Conservation (phyloP, 169 alveolate species). For the Theileria parva region DNA sequence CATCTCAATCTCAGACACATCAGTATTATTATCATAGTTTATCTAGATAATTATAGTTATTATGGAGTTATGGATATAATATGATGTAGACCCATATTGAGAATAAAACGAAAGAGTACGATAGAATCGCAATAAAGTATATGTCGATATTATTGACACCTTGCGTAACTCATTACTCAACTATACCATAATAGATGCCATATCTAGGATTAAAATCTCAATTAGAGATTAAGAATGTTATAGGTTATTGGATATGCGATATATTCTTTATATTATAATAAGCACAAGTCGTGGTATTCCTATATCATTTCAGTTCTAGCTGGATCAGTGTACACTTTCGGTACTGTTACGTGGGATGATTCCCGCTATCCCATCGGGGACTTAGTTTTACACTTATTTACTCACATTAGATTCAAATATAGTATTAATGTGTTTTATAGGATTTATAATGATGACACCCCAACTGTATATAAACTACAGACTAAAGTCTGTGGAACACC, state of each 20-base stretch:
- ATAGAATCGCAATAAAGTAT: constrained; percentile 87
- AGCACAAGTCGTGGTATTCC: constrained; percentile 94
- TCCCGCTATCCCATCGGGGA: background rate
- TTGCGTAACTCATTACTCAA: constrained; percentile 60
- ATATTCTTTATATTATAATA: constrained; percentile 86
- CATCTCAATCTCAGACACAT: constrained; percentile 69
- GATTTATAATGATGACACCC: constrained; percentile 96
- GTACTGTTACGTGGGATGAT: constrained; percentile 11
- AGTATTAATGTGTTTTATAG: constrained; percentile 45
- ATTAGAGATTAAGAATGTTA: background rate
- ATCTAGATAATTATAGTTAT: background rate
- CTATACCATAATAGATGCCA: background rate
- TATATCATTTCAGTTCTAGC: constrained; percentile 90
- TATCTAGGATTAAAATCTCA: background rate
- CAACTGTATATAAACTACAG: constrained; percentile 97
- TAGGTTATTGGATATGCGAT: constrained; percentile 85
- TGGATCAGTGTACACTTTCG: constrained; percentile 89
- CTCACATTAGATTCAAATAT: background rate
- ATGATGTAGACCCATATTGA: constrained; percentile 72
- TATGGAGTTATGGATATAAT: constrained; percentile 26
- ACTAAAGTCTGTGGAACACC: constrained; percentile 97
- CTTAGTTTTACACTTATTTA: background rate
- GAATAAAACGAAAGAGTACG: constrained; percentile 89
- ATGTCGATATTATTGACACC: constrained; percentile 86
- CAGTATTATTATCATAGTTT: constrained; percentile 39